Evolutionary conservation across 2,329 filamentous ascomycete genomes (phyloP).

Genomic region (Plectosphaerella cucumerina): DNA sequence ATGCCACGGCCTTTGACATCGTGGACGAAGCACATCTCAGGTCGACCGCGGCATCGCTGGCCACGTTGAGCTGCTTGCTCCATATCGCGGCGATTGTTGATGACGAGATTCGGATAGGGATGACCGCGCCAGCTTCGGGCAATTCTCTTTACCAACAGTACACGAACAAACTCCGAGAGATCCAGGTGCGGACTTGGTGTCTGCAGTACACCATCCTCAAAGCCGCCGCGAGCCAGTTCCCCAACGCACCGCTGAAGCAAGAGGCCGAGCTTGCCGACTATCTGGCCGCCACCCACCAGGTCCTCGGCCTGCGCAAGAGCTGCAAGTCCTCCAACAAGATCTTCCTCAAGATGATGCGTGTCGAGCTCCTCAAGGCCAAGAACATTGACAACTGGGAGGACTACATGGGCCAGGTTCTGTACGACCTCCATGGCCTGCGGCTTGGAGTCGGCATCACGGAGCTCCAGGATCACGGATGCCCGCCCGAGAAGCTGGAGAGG

Average conservation of each 20-base stretch:
- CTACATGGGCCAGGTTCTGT: conserved; percentile 81
- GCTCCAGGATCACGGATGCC: conserved; percentile 75
- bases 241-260: conserved; percentile 58
- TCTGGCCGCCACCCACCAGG: conserved; percentile 76
- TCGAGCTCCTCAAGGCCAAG: conserved; percentile 74
- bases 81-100: conserved; percentile 79
- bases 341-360: conserved; percentile 84
- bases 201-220: conserved; percentile 78
- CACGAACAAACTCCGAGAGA: conserved; percentile 72
- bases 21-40: conserved; percentile 76
- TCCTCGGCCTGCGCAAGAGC: conserved; percentile 76
- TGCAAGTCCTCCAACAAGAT: conserved; percentile 83
- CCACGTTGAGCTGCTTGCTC: conserved; percentile 67
- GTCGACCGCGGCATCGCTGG: conserved; percentile 67
- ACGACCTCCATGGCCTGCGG: conserved; percentile 77
- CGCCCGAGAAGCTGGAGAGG: conserved; percentile 72
- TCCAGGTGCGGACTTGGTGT: conserved; percentile 85
- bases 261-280: conserved; percentile 74
- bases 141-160: conserved; percentile 53
- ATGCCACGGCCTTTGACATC: conserved; percentile 72
- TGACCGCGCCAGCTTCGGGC: conserved; percentile 56
- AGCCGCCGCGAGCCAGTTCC: conserved; percentile 66
- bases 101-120: conserved; percentile 78
- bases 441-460: conserved; percentile 64
- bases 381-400: conserved; percentile 79